phyloP scores from a whole-genome alignment of 1,284 basidiomycete genomes.

The Tremellales sp. region DNA sequence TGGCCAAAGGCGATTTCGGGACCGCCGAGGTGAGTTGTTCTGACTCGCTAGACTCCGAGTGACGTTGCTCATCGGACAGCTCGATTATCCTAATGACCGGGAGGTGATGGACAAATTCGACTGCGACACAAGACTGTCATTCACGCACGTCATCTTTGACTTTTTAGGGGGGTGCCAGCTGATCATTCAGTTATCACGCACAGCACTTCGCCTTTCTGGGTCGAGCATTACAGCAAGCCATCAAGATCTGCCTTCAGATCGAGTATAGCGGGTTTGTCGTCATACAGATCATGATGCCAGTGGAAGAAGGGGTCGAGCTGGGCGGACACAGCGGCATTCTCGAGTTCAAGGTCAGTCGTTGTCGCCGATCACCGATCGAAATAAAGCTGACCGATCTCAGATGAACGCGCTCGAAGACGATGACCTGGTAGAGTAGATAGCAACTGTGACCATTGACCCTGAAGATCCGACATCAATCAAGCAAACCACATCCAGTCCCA shows the following conservation, averaged over 20 bases:
- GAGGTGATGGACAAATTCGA: slow-evolving; percentile 86
- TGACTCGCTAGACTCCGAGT: background rate
- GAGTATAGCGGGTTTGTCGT: slow-evolving; percentile 73
- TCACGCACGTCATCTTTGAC: slow-evolving; percentile 57
- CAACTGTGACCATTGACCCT: too few species aligned
- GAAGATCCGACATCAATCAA: too few species aligned
- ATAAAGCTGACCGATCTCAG: slow-evolving; percentile 11
- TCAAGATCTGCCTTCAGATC: slow-evolving; percentile 80
- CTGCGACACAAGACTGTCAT: slow-evolving; percentile 63
- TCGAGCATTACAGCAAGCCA: slow-evolving; percentile 70
- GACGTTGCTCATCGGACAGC: slow-evolving; percentile 52
- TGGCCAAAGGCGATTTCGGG: slow-evolving; percentile 72
- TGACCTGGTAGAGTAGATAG: slow-evolving; percentile 5
- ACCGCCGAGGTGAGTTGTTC: slow-evolving; percentile 63
- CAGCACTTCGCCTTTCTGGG: slow-evolving; percentile 64
- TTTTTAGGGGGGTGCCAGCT: background rate
- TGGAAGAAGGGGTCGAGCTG: slow-evolving; percentile 44
- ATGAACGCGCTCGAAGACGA: slow-evolving; percentile 43
- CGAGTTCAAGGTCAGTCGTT: slow-evolving; percentile 68
- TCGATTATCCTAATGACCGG: slow-evolving; percentile 87
- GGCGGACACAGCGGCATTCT: slow-evolving; percentile 61
- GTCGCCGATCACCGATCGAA: background rate
- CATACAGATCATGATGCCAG: slow-evolving; percentile 79
- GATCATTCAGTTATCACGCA: slow-evolving; percentile 65
- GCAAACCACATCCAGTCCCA: too few species aligned